Evolutionary conservation across 2,329 filamentous ascomycete genomes (phyloP).

Genomic region (Fusarium protoensiforme): DNA sequence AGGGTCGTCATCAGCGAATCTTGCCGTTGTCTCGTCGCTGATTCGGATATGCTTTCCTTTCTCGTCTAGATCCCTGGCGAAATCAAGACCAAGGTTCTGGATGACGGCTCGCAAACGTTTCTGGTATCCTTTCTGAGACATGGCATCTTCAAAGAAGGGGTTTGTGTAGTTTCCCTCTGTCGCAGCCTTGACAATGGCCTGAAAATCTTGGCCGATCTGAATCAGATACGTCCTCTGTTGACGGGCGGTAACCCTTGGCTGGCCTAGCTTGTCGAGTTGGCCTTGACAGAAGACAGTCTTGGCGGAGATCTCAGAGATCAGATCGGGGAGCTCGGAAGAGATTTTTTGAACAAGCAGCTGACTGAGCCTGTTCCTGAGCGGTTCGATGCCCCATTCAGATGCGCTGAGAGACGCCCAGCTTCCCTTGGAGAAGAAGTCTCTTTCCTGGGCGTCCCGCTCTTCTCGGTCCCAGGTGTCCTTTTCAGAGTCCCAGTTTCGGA

Average conservation of each 20-base stretch:
- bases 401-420: conserved; percentile 51
- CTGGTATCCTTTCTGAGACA: conserved; percentile 46
- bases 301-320: conserved; percentile 56
- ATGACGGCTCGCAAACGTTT: conserved; percentile 65
- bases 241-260: conserved; percentile 53
- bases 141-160: conserved; percentile 59
- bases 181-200: conserved; percentile 56
- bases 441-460: conserved; percentile 54
- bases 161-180: conserved; percentile 63
- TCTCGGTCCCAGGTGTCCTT: conserved; percentile 40
- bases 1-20: neutral
- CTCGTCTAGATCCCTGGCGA: conserved; percentile 55
- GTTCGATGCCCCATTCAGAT: conserved; percentile 57
- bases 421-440: conserved; percentile 55
- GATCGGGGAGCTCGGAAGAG: conserved; percentile 54
- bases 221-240: conserved; percentile 63
- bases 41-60: conserved; percentile 55
- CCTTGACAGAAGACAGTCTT: conserved; percentile 49
- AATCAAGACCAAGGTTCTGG: conserved; percentile 60
- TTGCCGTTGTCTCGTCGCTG: conserved; percentile 4
- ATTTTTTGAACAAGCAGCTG: conserved; percentile 62
- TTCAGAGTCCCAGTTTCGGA: conserved; percentile 46
- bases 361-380: conserved; percentile 61
- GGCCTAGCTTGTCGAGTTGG: conserved; percentile 60
- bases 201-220: conserved; percentile 57